Percentiles rank a stretch among this genome's conserved stretches.
Conservation (phyloP, 305 asterid species). For the Nicotiana rustica region DNA sequence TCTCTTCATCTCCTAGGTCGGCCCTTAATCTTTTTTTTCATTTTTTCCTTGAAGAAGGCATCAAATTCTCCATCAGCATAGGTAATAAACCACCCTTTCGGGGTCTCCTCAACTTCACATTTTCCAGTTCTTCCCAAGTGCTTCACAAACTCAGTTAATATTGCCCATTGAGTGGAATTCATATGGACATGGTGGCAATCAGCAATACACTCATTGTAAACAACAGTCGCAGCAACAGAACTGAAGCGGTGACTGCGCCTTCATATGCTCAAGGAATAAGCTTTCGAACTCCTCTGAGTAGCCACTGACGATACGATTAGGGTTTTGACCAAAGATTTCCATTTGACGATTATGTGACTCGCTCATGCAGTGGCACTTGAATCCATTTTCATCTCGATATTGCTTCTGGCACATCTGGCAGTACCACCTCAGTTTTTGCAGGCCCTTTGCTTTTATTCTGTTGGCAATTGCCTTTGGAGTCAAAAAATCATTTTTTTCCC, state of each 20-base stretch:
- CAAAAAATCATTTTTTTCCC: constrained; percentile 84
- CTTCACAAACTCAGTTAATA: constrained; percentile 84
- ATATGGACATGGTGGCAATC: constrained; percentile 80
- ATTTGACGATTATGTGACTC: constrained; percentile 93
- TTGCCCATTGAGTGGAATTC: constrained; percentile 92
- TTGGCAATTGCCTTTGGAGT: constrained; percentile 96
- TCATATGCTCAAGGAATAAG: constrained; percentile 80
- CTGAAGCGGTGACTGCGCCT: constrained; percentile 78
- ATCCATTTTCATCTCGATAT: constrained; percentile 97
- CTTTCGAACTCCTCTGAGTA: constrained; percentile 79
- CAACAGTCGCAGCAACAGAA: constrained; percentile 87
- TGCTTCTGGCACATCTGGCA: constrained; percentile 96
- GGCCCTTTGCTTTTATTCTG: constrained; percentile 80
- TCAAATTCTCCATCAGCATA: constrained; percentile 83
- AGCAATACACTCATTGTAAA: constrained; percentile 83
- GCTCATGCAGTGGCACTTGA: constrained; percentile 95
- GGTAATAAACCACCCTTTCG: constrained; percentile 92
- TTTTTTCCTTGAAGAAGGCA: constrained; percentile 77
- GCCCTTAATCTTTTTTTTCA: constrained; percentile 85
- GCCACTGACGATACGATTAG: constrained; percentile 68
- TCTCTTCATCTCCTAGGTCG: constrained; percentile 84
- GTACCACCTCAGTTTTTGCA: constrained; percentile 92
- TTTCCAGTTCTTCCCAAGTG: constrained; percentile 79
- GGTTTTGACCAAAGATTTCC: constrained; percentile 87
- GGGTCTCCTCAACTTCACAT: constrained; percentile 86